Evolutionary conservation across 345 rosid genomes (phyloP).

Genomic region (Corymbia maculata): DNA sequence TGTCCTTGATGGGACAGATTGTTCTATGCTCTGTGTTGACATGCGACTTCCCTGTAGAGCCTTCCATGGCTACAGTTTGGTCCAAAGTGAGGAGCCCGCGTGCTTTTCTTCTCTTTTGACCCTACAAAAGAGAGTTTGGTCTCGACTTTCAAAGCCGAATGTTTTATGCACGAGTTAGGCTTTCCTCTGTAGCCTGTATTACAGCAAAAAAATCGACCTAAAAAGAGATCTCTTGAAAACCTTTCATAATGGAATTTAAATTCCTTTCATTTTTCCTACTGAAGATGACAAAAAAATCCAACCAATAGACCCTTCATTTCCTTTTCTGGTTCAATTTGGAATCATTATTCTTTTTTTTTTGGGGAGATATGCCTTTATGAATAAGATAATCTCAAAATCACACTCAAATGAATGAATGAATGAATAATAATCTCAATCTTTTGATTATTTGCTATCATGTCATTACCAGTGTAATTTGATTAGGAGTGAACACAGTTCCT

Average conservation of each 20-base stretch:
- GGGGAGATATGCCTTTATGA: background rate
- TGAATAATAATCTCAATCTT: too few relatives aligned
- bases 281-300: too few relatives aligned
- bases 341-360: too few relatives aligned
- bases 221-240: background rate
- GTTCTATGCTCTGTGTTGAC: background rate
- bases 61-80: background rate
- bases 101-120: background rate
- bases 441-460: too few relatives aligned
- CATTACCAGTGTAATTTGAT: too few relatives aligned
- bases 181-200: background rate
- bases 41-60: background rate
- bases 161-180: background rate
- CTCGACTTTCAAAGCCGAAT: background rate
- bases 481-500: too few relatives aligned
- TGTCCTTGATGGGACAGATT: background rate
- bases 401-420: background rate
- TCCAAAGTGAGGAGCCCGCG: background rate
- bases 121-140: background rate
- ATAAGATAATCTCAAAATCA: background rate
- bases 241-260: background rate
- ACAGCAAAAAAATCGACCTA: background rate
- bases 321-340: too few relatives aligned
- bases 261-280: too few relatives aligned
- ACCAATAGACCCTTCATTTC: too few relatives aligned